A percentile compares a stretch with the other conserved stretches of the same genome.
Evolutionary conservation across 2,329 filamentous ascomycete species (phyloP).

Genomic region (Colletotrichum simmondsii): DNA sequence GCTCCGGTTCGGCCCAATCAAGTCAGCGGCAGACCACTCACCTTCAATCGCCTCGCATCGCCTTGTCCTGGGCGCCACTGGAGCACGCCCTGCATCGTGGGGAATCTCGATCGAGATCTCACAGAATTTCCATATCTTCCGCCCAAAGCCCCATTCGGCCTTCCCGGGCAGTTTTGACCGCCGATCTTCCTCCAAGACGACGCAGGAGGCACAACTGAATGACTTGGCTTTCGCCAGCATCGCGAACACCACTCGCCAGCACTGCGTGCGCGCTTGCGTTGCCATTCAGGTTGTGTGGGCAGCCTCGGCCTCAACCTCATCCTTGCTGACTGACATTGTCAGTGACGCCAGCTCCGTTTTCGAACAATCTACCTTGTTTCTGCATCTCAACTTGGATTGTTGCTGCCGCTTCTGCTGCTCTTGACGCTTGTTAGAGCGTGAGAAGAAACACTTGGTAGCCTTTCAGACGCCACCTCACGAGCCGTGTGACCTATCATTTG

Average conservation of each 20-base stretch:
- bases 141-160: slow-evolving; percentile 1
- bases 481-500: background rate
- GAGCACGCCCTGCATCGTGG: slow-evolving; percentile 23
- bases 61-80: slow-evolving; percentile 17
- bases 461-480: background rate
- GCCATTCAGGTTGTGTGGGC: slow-evolving; percentile 9
- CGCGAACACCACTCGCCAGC: background rate
- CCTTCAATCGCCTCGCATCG: slow-evolving; percentile 14
- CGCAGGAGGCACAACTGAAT: background rate
- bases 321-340: background rate
- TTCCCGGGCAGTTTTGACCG: background rate
- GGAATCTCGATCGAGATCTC: slow-evolving; percentile 28
- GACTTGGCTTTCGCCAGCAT: background rate
- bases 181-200: background rate
- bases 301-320: background rate
- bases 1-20: background rate
- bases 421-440: slow-evolving; percentile 8
- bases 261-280: slow-evolving; percentile 25
- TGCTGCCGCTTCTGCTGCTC: background rate
- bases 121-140: slow-evolving; percentile 13
- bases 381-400: background rate
- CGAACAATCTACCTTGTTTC: background rate
- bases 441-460: background rate
- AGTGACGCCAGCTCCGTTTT: background rate
- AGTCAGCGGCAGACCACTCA: background rate